phyloP scores from a whole-genome alignment of 768 basidiomycete species.

The Rhizopogon rudus region DNA sequence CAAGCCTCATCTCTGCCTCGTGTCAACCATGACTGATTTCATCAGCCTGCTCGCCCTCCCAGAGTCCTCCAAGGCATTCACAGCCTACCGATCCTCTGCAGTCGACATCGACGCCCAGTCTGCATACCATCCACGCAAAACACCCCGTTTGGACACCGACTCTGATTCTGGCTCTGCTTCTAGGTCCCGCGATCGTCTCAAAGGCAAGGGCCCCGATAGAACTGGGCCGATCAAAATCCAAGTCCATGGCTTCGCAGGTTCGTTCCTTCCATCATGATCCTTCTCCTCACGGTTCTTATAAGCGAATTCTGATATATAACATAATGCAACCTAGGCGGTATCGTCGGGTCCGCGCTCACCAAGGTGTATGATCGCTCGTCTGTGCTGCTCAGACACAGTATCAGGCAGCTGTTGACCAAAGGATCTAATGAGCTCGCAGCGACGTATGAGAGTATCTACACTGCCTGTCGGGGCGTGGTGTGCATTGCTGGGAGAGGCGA shows the following conservation, averaged over 20 bases:
- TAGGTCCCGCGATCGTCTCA: constrained; percentile 37
- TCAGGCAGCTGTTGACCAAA: constrained; percentile 37
- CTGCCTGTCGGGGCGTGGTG: constrained; percentile 53
- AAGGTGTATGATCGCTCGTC: constrained; percentile 15
- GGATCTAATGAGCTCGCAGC: constrained; percentile 32
- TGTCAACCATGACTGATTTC: constrained; percentile 31
- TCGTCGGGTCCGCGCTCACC: not conserved
- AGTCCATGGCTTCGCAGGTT: constrained; percentile 41
- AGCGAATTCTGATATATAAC: not conserved
- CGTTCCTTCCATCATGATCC: constrained; percentile 2
- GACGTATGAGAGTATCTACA: constrained; percentile 55
- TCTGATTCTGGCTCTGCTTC: constrained; percentile 65
- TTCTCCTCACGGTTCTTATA: not conserved
- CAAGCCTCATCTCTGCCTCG: not conserved
- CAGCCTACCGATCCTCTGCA: constrained; percentile 33
- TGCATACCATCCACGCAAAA: constrained; percentile 63
- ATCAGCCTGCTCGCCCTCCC: constrained; percentile 40
- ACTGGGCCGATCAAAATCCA: constrained; percentile 42
- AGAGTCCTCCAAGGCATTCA: constrained; percentile 47
- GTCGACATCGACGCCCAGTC: constrained; percentile 38
- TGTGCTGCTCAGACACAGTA: constrained; percentile 30
- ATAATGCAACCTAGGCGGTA: not conserved
- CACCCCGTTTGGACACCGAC: constrained; percentile 59
- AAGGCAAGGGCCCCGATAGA: constrained; percentile 18
- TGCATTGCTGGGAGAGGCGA: constrained; percentile 48